Evolutionary conservation across 2,329 filamentous ascomycete species (phyloP).

Genomic region (Diaporthe sp.): DNA sequence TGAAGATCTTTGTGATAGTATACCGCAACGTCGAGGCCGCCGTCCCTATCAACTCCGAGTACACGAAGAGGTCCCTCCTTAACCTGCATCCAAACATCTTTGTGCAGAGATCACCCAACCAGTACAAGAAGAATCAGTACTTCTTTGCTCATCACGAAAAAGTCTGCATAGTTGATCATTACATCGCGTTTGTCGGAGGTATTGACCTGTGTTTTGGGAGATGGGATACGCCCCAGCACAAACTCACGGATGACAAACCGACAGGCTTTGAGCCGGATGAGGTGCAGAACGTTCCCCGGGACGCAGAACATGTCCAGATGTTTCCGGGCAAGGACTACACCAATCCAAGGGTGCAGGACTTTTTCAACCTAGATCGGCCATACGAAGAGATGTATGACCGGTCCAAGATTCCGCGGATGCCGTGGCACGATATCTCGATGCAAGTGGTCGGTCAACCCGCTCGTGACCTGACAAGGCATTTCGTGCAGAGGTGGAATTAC

Average conservation of each 20-base stretch:
- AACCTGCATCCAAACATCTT: slow-evolving; percentile 97
- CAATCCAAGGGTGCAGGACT: slow-evolving; percentile 94
- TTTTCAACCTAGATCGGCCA: slow-evolving; percentile 91
- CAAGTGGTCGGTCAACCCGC: slow-evolving; percentile 97
- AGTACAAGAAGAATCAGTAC: slow-evolving; percentile 98
- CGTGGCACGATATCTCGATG: slow-evolving; percentile 99
- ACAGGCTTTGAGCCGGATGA: slow-evolving; percentile 90
- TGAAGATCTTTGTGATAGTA: slow-evolving; percentile 98
- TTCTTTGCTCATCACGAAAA: slow-evolving; percentile 99
- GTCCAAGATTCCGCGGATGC: slow-evolving; percentile 90
- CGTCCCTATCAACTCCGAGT: slow-evolving; percentile 97
- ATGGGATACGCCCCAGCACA: slow-evolving; percentile 97
- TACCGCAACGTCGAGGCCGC: slow-evolving; percentile 98
- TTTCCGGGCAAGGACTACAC: slow-evolving; percentile 99
- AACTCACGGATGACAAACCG: slow-evolving; percentile 90
- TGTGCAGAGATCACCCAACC: slow-evolving; percentile 95
- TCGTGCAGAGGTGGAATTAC: slow-evolving; percentile 98
- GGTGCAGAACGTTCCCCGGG: slow-evolving; percentile 78
- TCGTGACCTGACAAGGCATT: slow-evolving; percentile 92
- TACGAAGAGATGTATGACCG: slow-evolving; percentile 99
- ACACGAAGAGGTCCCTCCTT: slow-evolving; percentile 95
- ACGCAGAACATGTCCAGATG: slow-evolving; percentile 93
- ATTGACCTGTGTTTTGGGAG: slow-evolving; percentile 97
- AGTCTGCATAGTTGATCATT: slow-evolving; percentile 96
- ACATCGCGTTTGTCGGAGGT: slow-evolving; percentile 93